Evolutionary conservation across 2,329 filamentous ascomycete genomes (phyloP), one percentile per base, ranked within the genome.

Genomic region (Aspergillus terreus): DNA sequence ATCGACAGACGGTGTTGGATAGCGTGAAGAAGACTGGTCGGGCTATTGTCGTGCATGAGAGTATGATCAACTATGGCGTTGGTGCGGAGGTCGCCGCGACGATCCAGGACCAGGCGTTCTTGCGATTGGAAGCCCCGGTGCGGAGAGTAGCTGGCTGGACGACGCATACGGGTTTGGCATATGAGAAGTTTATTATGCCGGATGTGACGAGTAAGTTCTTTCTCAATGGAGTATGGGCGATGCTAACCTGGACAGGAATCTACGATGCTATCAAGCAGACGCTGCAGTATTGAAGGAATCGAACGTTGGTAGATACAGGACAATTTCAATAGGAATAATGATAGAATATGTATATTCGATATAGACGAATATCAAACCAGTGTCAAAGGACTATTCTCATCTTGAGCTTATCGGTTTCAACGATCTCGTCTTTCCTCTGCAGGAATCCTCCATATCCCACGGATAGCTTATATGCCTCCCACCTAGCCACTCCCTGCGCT

Each of bases 21-120:
- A 96, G 91, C 58, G 92, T 95, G 12, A 83, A 82, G 61, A 95
- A 94, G 77, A 96, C 92, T 0, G 91, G 92, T 0, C 76, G 90
- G 53, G 90, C 88, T 36, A 81, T 96, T 49, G 86, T 96, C 1
- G 92, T 96, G 6, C 92, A 96, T 66, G 92, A 96, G 73, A 86
- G 90, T 51, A 95, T 94, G 87, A 80, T 92, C 57, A 96, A 95
- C 63, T 88, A 88, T 6, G 92, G 92, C 12, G 82, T 96, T 14
- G 92, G 92, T 2, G 91, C 92, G 4, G 91, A 96, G 66, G 86
- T 96, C 1, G 90, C 92, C 1, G 90, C 91, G 0, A 88, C 88
- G 1, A 88, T 96, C 47, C 91, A 96, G 68, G 90, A 94, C 60
- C 84, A 87, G 50, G 92, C 90, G 0, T 96, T 96, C 67, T 68